Conservation (phyloP, 1,139 yeast species). For the Yamadazyma epiphylla region DNA sequence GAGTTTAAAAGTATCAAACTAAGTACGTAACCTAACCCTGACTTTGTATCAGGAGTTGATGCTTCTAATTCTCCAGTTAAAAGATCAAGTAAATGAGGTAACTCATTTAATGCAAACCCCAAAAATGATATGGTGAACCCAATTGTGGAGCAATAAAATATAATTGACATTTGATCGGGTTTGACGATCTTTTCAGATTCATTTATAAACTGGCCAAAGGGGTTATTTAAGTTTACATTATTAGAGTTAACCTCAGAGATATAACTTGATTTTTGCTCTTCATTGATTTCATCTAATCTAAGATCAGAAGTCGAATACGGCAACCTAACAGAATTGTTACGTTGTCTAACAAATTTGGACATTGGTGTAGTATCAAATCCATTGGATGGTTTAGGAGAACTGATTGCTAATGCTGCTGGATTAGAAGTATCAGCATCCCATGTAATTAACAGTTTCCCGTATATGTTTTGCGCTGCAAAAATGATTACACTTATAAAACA, state of each 20-base stretch:
- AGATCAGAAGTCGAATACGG: conserved; percentile 37
- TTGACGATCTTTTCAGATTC: conserved; percentile 20
- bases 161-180: conserved; percentile 37
- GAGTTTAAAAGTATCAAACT: conserved; percentile 27
- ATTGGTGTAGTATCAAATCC: conserved; percentile 1
- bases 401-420: conserved; percentile 28
- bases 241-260: conserved; percentile 15
- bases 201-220: conserved; percentile 17
- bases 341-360: conserved; percentile 17
- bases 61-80: conserved; percentile 11
- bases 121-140: conserved; percentile 29
- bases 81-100: conserved; percentile 17
- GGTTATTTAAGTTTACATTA: conserved; percentile 17
- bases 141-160: conserved; percentile 34
- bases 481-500: conserved; percentile 30
- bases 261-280: conserved; percentile 12
- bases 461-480: conserved; percentile 40
- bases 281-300: conserved; percentile 21
- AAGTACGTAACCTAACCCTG: conserved; percentile 21
- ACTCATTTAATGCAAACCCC: conserved; percentile 31
- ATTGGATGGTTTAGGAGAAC: conserved; percentile 15
- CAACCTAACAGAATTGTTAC: conserved; percentile 22
- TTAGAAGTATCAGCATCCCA: conserved; percentile 23
- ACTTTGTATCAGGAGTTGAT: conserved; percentile 16
- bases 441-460: conserved; percentile 39